Evolutionary conservation across 2,329 filamentous ascomycete genomes (phyloP).

Genomic region (Alternaria viburni): DNA sequence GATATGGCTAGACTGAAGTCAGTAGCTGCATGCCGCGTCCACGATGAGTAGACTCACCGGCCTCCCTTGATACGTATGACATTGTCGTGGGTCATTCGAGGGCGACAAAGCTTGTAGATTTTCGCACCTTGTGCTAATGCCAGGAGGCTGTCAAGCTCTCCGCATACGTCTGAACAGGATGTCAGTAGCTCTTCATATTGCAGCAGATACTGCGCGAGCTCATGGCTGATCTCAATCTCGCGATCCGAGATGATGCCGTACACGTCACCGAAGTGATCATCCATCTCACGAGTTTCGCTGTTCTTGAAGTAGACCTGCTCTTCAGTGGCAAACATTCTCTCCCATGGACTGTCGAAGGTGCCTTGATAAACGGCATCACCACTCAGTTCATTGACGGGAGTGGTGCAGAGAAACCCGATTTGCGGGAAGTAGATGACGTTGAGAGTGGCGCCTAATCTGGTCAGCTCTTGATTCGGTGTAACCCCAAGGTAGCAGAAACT

Average conservation of each 20-base stretch:
- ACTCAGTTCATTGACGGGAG: conserved; percentile 66
- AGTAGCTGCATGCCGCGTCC: neutral
- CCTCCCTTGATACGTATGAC: conserved; percentile 77
- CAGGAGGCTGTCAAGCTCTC: conserved; percentile 84
- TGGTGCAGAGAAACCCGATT: conserved; percentile 84
- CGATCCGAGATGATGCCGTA: conserved; percentile 86
- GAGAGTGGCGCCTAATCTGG: conserved; percentile 48
- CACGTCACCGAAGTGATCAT: conserved; percentile 81
- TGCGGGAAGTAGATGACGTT: conserved; percentile 93
- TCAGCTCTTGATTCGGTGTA: neutral
- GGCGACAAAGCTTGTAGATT: conserved; percentile 73
- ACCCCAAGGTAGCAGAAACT: too few species aligned
- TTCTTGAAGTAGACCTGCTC: conserved; percentile 87
- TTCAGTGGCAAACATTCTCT: conserved; percentile 76
- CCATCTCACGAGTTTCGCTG: conserved; percentile 77
- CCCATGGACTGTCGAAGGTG: conserved; percentile 68
- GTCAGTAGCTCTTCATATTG: conserved; percentile 70
- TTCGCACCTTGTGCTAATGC: conserved; percentile 80
- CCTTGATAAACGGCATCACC: conserved; percentile 70
- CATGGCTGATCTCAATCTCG: conserved; percentile 87
- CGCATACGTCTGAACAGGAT: conserved; percentile 77
- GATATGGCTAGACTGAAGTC: conserved; percentile 63
- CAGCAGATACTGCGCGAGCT: conserved; percentile 73
- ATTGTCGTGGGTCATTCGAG: conserved; percentile 73
- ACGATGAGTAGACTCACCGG: conserved; percentile 54